Evolutionary conservation across 2,329 filamentous ascomycete genomes (phyloP), one percentile per base, ranked within the genome.

Genomic region (Fusarium chaquense): DNA sequence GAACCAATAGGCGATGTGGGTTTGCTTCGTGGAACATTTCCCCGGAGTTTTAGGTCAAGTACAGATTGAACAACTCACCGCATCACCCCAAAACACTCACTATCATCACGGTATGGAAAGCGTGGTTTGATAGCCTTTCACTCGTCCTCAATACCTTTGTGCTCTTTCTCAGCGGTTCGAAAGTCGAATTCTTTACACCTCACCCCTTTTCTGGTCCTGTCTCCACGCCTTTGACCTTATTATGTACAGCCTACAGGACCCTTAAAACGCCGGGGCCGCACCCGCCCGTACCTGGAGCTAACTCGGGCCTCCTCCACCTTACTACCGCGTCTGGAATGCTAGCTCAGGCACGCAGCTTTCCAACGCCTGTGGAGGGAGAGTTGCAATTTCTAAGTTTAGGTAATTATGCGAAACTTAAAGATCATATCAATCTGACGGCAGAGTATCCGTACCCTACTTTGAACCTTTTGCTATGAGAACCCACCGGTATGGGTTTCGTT

Each of bases 21-120:
- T 30, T 61, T 41, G 54, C 41, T 54, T 72, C 64, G 60, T 57
- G 60, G 53, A 63, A 68, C 50, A 58, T 68, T 62, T 59, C 69
- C 63, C 61, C 58, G 44, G 70, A 58, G 52, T 70, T 62, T 52
- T 57, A 69, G 57, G 47, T 62, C 28, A 10, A 38, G 40, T 47
- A 32, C 47, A 62, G 16, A 30, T 50, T 63, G 56, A 36, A 65
- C 60, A 65, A 65, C 62, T 58, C 62, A 65, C n/a, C 53, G 59
- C 36, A 41, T 58, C 30, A 28, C 44, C 33, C 45, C 30, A 18
- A 22, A 45, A 43, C 22, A 28, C 24, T 24, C 28, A n/a, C 11
- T 38, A 44, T 54, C 22, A 33, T 43, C 32, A 18, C 15, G n/a
- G 41, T 28, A n/a, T 26, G 61, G 61, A 65, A 65, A 65, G 41